A percentile compares a stretch with the other conserved stretches of the same genome.
phyloP scores from a whole-genome alignment of 2,329 filamentous ascomycete species.

The Ascochyta pisi region DNA sequence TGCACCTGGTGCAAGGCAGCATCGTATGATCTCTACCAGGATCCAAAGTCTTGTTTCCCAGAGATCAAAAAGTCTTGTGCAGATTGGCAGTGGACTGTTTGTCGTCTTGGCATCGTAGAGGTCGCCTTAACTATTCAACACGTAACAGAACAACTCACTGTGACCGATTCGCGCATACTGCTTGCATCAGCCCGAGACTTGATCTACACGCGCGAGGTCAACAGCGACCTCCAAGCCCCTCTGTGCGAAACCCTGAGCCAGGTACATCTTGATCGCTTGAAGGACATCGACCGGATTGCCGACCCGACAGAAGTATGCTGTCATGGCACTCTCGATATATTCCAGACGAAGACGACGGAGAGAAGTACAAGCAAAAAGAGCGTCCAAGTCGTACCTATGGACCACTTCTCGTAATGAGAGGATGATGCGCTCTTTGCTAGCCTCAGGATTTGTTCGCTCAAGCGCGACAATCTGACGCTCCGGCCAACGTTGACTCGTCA shows the following conservation, averaged over 20 bases:
- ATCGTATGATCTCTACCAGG: neutral
- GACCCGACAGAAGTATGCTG: slow-evolving; percentile 68
- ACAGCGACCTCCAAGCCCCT: neutral
- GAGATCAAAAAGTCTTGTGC: neutral
- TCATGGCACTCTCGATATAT: slow-evolving; percentile 68
- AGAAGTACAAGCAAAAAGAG: slow-evolving; percentile 72
- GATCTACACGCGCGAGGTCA: neutral
- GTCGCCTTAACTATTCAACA: neutral
- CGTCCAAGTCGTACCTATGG: slow-evolving; percentile 78
- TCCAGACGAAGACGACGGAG: slow-evolving; percentile 77
- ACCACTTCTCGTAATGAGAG: slow-evolving; percentile 81
- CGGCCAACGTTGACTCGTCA: slow-evolving; percentile 71
- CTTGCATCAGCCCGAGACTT: neutral
- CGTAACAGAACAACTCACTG: neutral
- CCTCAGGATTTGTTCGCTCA: slow-evolving; percentile 77
- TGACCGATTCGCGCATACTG: neutral
- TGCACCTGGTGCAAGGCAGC: neutral
- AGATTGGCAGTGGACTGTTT: neutral
- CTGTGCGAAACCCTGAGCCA: slow-evolving; percentile 12
- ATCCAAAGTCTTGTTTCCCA: neutral
- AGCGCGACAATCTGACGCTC: slow-evolving; percentile 65
- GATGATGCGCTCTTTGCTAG: slow-evolving; percentile 78
- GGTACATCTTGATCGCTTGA: neutral
- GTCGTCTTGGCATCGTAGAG: neutral
- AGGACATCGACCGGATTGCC: slow-evolving; percentile 11